Percentiles rank a stretch among this genome's conserved stretches.
phyloP scores from a whole-genome alignment of 2,329 filamentous ascomycete genomes.

The Apiospora kogelbergensis region DNA sequence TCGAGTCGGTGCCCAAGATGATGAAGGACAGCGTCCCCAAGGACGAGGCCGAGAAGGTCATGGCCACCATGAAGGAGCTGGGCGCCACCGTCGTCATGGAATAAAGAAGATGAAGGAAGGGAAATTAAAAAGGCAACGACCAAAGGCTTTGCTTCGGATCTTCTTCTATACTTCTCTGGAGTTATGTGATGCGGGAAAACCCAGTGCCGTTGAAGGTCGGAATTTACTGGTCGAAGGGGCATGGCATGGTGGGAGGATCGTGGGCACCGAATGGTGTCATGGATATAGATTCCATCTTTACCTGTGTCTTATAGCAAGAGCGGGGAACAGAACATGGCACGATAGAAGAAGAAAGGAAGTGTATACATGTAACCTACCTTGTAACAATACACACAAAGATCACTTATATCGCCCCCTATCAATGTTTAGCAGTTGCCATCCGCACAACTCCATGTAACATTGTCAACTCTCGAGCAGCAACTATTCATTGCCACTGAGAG shows the following conservation, averaged over 20 bases:
- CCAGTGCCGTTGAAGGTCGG: background rate
- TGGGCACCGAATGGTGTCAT: background rate
- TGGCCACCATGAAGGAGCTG: slow-evolving; percentile 89
- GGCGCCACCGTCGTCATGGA: slow-evolving; percentile 91
- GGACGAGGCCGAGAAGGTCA: slow-evolving; percentile 98
- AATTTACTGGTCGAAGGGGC: background rate
- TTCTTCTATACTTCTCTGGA: slow-evolving; percentile 29
- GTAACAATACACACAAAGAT: slow-evolving; percentile 17
- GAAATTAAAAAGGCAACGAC: background rate
- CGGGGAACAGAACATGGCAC: background rate
- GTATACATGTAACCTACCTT: slow-evolving; percentile 18
- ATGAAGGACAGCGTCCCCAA: slow-evolving; percentile 99
- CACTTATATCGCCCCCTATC: background rate
- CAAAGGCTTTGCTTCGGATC: background rate
- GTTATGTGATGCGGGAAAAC: background rate
- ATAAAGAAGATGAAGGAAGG: slow-evolving; percentile 49
- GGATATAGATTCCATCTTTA: background rate
- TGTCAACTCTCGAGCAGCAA: background rate
- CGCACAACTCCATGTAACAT: too few relatives aligned
- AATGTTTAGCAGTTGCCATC: too few relatives aligned
- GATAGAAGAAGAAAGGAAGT: slow-evolving; percentile 8
- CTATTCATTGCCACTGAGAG: background rate
- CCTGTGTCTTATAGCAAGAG: background rate
- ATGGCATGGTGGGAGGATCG: background rate
- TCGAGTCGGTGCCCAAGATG: slow-evolving; percentile 95